Evolutionary conservation across 2,329 filamentous ascomycete species (phyloP).

Genomic region (Calonectria fujianensis): DNA sequence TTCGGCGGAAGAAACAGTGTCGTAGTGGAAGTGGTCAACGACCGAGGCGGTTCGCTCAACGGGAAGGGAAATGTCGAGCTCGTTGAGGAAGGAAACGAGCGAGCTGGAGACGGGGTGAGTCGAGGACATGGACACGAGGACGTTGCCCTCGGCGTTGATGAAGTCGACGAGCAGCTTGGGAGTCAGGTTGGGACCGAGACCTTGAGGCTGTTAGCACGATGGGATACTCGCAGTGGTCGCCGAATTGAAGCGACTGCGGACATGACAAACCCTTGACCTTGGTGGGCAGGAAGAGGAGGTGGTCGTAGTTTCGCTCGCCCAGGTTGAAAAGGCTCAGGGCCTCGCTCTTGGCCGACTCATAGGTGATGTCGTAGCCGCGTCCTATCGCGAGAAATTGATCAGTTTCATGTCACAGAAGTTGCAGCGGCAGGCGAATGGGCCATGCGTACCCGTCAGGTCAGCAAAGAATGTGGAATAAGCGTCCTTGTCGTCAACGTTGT

Average conservation of each 20-base stretch:
- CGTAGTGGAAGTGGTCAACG: slow-evolving; percentile 97
- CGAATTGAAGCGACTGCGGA: slow-evolving; percentile 18
- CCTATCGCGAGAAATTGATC: slow-evolving; percentile 69
- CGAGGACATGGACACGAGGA: slow-evolving; percentile 89
- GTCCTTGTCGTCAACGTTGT: slow-evolving; percentile 87
- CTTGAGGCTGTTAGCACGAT: slow-evolving; percentile 64
- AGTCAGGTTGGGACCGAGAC: slow-evolving; percentile 90
- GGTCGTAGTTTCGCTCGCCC: slow-evolving; percentile 92
- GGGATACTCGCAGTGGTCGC: neutral
- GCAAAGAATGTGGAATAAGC: slow-evolving; percentile 88
- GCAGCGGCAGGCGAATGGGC: neutral
- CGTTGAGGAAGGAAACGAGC: slow-evolving; percentile 85
- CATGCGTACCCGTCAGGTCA: slow-evolving; percentile 79
- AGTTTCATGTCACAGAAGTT: neutral
- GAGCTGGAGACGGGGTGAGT: slow-evolving; percentile 81
- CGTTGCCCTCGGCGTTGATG: slow-evolving; percentile 92
- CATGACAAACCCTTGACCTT: slow-evolving; percentile 87
- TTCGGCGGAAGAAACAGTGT: slow-evolving; percentile 83
- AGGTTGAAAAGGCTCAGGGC: slow-evolving; percentile 86
- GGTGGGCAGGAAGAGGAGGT: slow-evolving; percentile 90
- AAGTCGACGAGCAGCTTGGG: slow-evolving; percentile 93
- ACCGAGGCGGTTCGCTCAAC: slow-evolving; percentile 88
- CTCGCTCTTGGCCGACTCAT: slow-evolving; percentile 89
- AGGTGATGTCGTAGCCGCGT: slow-evolving; percentile 87
- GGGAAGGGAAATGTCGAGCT: slow-evolving; percentile 93